Evolutionary conservation across 148 eudicot species (phyloP).

Genomic region (Rhododendron henanense): DNA sequence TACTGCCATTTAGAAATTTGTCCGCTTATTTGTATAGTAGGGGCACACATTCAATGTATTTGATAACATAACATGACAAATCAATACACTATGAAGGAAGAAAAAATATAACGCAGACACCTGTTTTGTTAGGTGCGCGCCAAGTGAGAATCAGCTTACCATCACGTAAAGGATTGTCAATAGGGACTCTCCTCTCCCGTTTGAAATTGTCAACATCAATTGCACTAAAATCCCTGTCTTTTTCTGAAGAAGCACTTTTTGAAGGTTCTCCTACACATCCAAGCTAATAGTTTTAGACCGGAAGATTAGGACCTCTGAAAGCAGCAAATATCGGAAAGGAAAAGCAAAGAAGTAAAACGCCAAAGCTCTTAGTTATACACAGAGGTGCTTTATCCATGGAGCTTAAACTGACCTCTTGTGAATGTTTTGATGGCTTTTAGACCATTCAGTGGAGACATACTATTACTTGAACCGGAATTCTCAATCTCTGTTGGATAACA

Average conservation of each 20-base stretch:
- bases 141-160: conserved; percentile 45
- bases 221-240: conserved; percentile 16
- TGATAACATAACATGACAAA: neutral
- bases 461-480: conserved; percentile 6
- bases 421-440: conserved; percentile 1
- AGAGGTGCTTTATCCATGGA: neutral
- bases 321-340: neutral
- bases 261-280: conserved; percentile 33
- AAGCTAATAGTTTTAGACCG: conserved; percentile 8
- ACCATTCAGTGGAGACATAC: neutral
- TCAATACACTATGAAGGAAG: neutral
- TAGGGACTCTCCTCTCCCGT: conserved; percentile 10
- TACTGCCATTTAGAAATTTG: neutral
- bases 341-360: neutral
- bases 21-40: neutral
- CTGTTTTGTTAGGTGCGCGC: neutral
- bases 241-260: conserved; percentile 20
- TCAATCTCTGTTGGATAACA: conserved; percentile 2
- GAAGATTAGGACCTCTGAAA: neutral
- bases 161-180: conserved; percentile 46
- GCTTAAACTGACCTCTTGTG: conserved; percentile 12
- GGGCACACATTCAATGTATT: neutral
- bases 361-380: neutral
- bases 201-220: conserved; percentile 18
- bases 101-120: neutral